A percentile compares a stretch with the other conserved stretches of the same genome.
phyloP scores from a whole-genome alignment of 2,329 filamentous ascomycete genomes.

The Epichloe uncinata region DNA sequence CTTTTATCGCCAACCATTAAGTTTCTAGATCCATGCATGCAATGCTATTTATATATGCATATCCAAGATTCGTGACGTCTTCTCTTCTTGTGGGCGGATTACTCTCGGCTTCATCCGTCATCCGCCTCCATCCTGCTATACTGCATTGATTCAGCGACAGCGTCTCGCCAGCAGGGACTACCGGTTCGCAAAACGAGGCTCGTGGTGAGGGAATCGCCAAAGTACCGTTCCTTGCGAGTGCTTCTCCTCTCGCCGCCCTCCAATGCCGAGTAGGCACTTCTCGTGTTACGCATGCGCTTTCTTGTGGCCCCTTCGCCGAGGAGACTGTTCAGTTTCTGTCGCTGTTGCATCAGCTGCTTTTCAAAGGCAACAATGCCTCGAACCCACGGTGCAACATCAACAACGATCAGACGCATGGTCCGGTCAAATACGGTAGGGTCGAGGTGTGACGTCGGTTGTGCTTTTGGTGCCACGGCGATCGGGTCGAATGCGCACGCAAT shows the following conservation, averaged over 20 bases:
- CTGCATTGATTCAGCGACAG: slow-evolving; percentile 9
- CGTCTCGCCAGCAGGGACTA: slow-evolving; percentile 25
- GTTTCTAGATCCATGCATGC: background rate
- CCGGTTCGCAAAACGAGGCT: slow-evolving; percentile 53
- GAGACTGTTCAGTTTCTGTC: slow-evolving; percentile 47
- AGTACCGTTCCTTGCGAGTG: slow-evolving; percentile 61
- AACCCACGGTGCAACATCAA: slow-evolving; percentile 84
- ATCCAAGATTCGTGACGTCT: background rate
- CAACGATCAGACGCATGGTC: slow-evolving; percentile 47
- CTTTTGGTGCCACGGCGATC: slow-evolving; percentile 38
- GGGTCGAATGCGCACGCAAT: slow-evolving; percentile 47
- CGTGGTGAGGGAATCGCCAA: slow-evolving; percentile 47
- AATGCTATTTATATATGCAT: no score
- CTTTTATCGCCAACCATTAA: background rate
- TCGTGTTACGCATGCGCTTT: slow-evolving; percentile 53
- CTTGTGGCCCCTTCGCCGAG: slow-evolving; percentile 41
- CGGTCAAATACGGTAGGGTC: slow-evolving; percentile 68
- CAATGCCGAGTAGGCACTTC: slow-evolving; percentile 61
- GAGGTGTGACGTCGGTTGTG: slow-evolving; percentile 27
- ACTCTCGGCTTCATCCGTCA: background rate
- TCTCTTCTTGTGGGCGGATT: slow-evolving; percentile 2
- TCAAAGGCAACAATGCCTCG: slow-evolving; percentile 74
- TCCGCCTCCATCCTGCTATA: slow-evolving; percentile 7
- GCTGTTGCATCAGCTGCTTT: slow-evolving; percentile 52
- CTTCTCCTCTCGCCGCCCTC: slow-evolving; percentile 58